These are phyloP conservation scores for Pecoramyces ruminantium DNA, from an alignment of 192 early-diverging fungal species.

Conservation along the genomic window DNA sequence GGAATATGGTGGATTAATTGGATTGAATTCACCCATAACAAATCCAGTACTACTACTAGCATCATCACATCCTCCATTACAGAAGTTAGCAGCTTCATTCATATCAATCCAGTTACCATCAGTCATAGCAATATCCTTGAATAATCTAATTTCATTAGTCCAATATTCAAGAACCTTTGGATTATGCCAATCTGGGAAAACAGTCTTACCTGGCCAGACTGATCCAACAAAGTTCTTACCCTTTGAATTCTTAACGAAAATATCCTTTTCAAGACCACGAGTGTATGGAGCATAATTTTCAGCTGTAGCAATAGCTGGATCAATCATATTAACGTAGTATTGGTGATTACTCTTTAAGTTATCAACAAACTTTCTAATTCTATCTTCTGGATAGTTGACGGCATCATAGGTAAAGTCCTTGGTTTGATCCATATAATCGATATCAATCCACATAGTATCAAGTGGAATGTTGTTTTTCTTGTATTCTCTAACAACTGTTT, in stretches of 20 bases:
- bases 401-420: conserved; percentile 44
- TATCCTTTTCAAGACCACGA: conserved; percentile 22
- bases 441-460: conserved; percentile 47
- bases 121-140: no score
- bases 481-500: conserved; percentile 32
- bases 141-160: no score
- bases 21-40: conserved; percentile 35
- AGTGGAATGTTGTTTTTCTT: conserved; percentile 33
- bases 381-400: conserved; percentile 23
- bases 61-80: no score
- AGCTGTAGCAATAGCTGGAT: conserved; percentile 54
- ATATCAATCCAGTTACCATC: no score
- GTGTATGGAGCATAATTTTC: no score
- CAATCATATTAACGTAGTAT: conserved; percentile 37
- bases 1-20: no score
- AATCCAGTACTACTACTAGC: no score
- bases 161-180: no score
- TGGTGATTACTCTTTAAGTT: conserved; percentile 23
- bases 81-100: no score
- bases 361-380: conserved; percentile 22
- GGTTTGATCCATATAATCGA: conserved; percentile 51
- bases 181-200: no score
- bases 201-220: no score
- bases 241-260: conserved; percentile 37
- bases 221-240: no score